These are phyloP conservation scores for Aciculosporium take DNA, from an alignment of 2,329 filamentous ascomycete genomes.

Conservation along the genomic window DNA sequence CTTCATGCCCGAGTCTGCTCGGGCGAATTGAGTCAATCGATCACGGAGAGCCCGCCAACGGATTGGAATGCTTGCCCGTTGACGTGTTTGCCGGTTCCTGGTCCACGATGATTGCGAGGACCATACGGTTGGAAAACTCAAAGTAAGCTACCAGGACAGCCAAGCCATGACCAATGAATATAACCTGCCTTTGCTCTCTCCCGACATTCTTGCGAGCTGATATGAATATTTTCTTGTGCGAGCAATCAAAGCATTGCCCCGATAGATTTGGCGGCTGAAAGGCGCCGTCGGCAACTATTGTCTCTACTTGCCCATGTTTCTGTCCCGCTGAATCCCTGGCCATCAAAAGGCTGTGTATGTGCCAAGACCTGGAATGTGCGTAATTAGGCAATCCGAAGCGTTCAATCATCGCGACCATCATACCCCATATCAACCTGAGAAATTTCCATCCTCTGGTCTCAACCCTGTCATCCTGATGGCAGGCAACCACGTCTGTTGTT, in stretches of 20 bases:
- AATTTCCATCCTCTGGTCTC: too few species aligned
- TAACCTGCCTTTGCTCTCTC: conserved; percentile 24
- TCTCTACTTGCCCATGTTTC: too few species aligned
- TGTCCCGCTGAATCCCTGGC: too few species aligned
- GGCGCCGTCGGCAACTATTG: too few species aligned
- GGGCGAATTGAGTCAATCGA: conserved; percentile 41
- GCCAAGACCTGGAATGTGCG: too few species aligned
- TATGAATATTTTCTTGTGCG: neutral
- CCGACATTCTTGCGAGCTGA: conserved; percentile 16
- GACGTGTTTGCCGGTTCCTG: conserved; percentile 40
- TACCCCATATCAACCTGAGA: too few species aligned
- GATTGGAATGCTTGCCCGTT: conserved; percentile 53
- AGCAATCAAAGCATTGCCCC: neutral
- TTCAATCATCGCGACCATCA: too few species aligned
- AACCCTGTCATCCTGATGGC: too few species aligned
- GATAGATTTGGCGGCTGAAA: too few species aligned
- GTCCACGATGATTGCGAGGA: conserved; percentile 40
- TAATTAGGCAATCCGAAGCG: too few species aligned
- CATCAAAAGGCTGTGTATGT: too few species aligned
- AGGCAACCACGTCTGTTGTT: too few species aligned
- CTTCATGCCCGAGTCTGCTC: conserved; percentile 43
- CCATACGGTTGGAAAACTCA: conserved; percentile 35
- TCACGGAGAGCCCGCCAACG: conserved; percentile 45
- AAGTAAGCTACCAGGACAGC: conserved; percentile 46
- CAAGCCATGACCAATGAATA: conserved; percentile 43